phyloP scores from a whole-genome alignment of 2,329 filamentous ascomycete species.

The Metarhizium rileyi region DNA sequence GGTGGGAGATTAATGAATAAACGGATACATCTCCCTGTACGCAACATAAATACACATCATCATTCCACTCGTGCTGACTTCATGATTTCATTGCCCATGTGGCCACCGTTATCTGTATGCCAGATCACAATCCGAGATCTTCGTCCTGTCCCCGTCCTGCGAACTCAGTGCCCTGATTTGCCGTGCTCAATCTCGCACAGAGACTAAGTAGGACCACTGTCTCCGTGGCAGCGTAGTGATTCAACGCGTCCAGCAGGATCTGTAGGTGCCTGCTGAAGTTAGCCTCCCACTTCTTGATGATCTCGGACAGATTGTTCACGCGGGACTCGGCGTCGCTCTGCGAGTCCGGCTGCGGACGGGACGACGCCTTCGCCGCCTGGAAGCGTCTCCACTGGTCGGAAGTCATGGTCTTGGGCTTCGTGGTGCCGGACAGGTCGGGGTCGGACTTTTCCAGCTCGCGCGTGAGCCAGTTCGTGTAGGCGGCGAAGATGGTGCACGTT shows the following conservation, averaged over 20 bases:
- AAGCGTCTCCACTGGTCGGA: slow-evolving; percentile 51
- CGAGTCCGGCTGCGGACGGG: slow-evolving; percentile 3
- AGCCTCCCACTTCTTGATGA: slow-evolving; percentile 82
- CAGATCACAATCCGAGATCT: slow-evolving; percentile 24
- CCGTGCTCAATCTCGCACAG: slow-evolving; percentile 72
- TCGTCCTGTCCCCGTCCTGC: slow-evolving; percentile 51
- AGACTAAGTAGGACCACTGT: slow-evolving; percentile 88
- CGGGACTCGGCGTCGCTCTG: slow-evolving; percentile 33
- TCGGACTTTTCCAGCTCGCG: slow-evolving; percentile 78
- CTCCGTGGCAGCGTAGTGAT: slow-evolving; percentile 95
- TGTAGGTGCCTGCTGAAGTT: slow-evolving; percentile 90
- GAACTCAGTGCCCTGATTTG: slow-evolving; percentile 65
- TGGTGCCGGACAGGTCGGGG: slow-evolving; percentile 58
- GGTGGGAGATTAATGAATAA: neutral
- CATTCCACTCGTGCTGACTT: neutral
- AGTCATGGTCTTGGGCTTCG: slow-evolving; percentile 50
- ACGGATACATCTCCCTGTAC: neutral
- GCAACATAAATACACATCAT: neutral
- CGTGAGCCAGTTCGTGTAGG: slow-evolving; percentile 78
- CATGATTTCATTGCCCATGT: neutral
- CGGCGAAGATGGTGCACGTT: slow-evolving; percentile 88
- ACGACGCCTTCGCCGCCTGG: slow-evolving; percentile 36
- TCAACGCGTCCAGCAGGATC: slow-evolving; percentile 87
- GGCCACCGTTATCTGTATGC: neutral
- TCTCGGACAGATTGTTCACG: slow-evolving; percentile 73